Conservation (phyloP, 805 yeast species). For the Saturnispora gosingensis region DNA sequence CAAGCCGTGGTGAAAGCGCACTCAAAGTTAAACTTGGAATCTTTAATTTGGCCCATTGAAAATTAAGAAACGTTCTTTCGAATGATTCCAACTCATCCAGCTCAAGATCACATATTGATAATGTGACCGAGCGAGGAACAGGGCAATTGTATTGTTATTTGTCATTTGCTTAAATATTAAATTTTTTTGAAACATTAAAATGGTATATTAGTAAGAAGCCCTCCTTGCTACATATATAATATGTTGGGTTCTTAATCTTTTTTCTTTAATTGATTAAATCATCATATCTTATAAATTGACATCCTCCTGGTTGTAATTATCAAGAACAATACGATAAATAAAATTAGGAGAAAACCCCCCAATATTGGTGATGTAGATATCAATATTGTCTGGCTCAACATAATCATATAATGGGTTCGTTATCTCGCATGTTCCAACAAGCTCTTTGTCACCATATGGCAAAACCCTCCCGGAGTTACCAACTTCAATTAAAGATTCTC, state of each 20-base stretch:
- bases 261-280: not conserved
- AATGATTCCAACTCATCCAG: conserved; percentile 37
- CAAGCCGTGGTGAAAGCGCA: conserved; percentile 38
- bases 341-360: conserved; percentile 97
- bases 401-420: conserved; percentile 87
- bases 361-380: conserved; percentile 86
- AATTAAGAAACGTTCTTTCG: conserved; percentile 2
- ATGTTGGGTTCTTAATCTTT: not conserved
- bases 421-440: conserved; percentile 68
- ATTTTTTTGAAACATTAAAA: not conserved
- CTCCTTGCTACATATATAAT: not conserved
- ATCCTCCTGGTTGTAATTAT: conserved; percentile 84
- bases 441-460: conserved; percentile 58
- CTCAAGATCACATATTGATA: conserved; percentile 40
- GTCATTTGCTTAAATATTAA: not conserved
- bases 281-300: conserved; percentile 37
- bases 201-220: conserved; percentile 4
- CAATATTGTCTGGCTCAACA: conserved; percentile 88
- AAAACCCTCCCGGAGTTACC: conserved; percentile 90
- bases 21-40: conserved; percentile 42
- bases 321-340: conserved; percentile 89
- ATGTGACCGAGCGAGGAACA: conserved; percentile 54
- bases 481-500: conserved; percentile 76
- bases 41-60: conserved; percentile 40
- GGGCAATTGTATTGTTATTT: conserved; percentile 30